Evolutionary conservation across 2,329 filamentous ascomycete species (phyloP), one percentile per base, ranked within the genome.

Genomic region (Dactylonectria estremocensis): DNA sequence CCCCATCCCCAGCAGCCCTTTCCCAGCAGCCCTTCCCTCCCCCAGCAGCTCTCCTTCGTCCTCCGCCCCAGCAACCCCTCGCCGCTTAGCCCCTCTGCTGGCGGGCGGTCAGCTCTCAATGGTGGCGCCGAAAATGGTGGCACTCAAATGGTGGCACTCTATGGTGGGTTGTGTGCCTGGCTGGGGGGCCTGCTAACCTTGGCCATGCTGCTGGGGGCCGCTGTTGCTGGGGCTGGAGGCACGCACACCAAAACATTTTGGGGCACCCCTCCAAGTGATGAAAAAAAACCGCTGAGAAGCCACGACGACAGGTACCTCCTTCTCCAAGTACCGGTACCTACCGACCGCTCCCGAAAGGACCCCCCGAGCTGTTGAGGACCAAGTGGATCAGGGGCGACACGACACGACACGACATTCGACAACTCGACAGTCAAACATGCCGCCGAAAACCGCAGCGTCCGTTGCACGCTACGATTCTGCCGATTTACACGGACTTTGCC

Each of bases 321-420:
- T n/a, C 46, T 20, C 46, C 16, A 69, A 52, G 73, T 75, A 75
- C 73, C 49, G 56, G 73, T 75, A 75, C 73, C 60, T 71, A 20
- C 8, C 16, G 20, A 13, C 37, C 45, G 31, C 24, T 31, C 11
- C 28, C n/a, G 28, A 13, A 52, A 61, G 45, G 49, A 63, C 61
- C 57, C 67, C 61, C 72, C 67, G 24, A 75, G 73, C 73, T 75
- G 73, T 75, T 75, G 73, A 75, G 73, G 67, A 72, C 72, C 61
- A 60, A 69, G 73, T 75, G 73, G 73, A 73, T 28, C 48, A 40
- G 37, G 13, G 37, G 22, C 22, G 20, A 66, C 71, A 68, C 54
- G 35, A 43, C 64, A 48, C 56, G 57, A 72, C 59, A 57, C 61
- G 68, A 75, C 71, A 70, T 71, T 73, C 69, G 71, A 72, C 65